Evolutionary conservation across 1,139 yeast species (phyloP), one percentile per base, ranked within the genome.

Genomic region (Sugiyamaella pinicola): DNA sequence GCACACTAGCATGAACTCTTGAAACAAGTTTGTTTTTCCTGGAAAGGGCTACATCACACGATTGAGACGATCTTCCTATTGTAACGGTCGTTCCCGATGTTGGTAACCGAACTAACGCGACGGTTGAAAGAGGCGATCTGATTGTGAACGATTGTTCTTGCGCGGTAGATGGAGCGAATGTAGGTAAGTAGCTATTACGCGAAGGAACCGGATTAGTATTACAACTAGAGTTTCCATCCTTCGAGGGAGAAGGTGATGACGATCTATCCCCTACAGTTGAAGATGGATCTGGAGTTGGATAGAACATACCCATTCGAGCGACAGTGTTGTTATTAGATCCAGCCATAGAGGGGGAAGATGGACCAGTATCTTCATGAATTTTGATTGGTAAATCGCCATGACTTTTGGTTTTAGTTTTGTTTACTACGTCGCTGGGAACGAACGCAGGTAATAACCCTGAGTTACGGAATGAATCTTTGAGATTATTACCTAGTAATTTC

Each of bases 1-100:
- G 64, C 1, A 79, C 62, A 13, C 68, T 62, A 48, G 85, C 77
- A 68, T 88, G 96, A 18, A 78, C 75, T 53, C 96, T 78, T 7
- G 95, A 86, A 31, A 88, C 80, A 43, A 77, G 76, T 64, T 82
- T 82, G 65, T 85, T 78, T 45, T 72, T 71, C 44, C 83, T 72
- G 46, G 79, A 71, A 54, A 85, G 72, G 52, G 79, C 79, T 61
- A 80, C 80, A 54, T 81, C 84, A 58, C 86, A 78, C 18, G 83
- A 71, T 64, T 78, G 75, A 15, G 88, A 81, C 4, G 89, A 83
- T 57, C 95, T 75, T 6, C 95, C 95, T 54, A 87, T 69, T 8
- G 70, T 69, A 26, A 75, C 64, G 4, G 60, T 52, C 10, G 47
- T 38, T 13, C 76, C 77, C 5, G 59, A 56, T 5, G 59, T 58